These are phyloP conservation scores for Backusella luteola DNA, from an alignment of 192 early-diverging fungal genomes.

Conservation along the genomic window DNA sequence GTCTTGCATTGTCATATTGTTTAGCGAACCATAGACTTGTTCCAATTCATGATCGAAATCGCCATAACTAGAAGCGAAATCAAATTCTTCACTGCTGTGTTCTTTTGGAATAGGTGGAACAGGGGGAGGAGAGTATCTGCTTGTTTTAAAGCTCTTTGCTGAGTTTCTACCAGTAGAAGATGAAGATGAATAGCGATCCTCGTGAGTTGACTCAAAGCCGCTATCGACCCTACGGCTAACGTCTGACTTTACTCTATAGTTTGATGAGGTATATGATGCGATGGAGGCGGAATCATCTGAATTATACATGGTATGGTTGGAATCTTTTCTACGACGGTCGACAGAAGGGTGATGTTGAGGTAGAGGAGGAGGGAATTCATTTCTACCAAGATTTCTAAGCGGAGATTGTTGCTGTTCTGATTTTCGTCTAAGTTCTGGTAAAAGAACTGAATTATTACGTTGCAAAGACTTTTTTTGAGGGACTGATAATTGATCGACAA, in stretches of 20 bases:
- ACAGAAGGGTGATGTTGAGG: background rate
- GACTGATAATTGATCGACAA: constrained; percentile 44
- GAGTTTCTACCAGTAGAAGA: constrained; percentile 28
- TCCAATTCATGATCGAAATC: constrained; percentile 16
- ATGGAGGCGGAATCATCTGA: constrained; percentile 21
- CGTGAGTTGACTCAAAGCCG: constrained; percentile 38
- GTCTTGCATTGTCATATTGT: constrained; percentile 4
- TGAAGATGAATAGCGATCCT: constrained; percentile 31
- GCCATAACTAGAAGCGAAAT: constrained; percentile 5
- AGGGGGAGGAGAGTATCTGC: constrained; percentile 19
- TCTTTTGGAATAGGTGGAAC: constrained; percentile 29
- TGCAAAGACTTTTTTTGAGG: constrained; percentile 15
- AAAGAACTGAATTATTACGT: constrained; percentile 30
- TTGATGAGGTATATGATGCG: constrained; percentile 21
- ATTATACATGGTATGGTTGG: constrained; percentile 14
- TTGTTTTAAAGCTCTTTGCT: constrained; percentile 20
- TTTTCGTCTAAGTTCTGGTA: constrained; percentile 9
- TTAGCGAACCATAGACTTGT: constrained; percentile 18
- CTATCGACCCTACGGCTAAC: constrained; percentile 30
- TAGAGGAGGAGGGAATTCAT: background rate
- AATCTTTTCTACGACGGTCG: constrained; percentile 24
- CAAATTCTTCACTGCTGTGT: background rate
- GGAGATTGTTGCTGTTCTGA: background rate
- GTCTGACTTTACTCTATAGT: constrained; percentile 6
- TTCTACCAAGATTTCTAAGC: background rate